Base-by-base conservation (phyloP, 2,329 filamentous ascomycete genomes). In the Phyllosticta paracitricarpa region DNA sequence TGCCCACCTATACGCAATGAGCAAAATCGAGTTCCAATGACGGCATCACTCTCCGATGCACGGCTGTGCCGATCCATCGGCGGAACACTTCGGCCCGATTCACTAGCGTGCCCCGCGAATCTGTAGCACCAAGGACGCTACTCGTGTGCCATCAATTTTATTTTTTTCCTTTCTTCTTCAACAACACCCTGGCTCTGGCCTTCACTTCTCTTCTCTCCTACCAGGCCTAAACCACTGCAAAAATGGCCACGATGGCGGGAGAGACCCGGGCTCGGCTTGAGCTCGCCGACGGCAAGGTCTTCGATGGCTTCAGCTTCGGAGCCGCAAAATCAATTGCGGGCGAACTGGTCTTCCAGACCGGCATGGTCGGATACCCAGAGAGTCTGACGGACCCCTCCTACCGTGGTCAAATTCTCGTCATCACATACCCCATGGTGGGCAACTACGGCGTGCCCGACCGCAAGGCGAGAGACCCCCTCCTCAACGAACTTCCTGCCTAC, bases 361-460 rank as follows among this genome's bases (percentile, higher is more conserved):
- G 94, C 77, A 96, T 97, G 92, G 94, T 97, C 69, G 94, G 94
- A 72, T 99, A 99, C 75, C 92, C 94, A 52, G 94, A 99, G 81
- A 95, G 88, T 56, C 82, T 94, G 69, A 93, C 89, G 64, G 89
- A 94, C 72, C 89, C 89, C 67, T 93, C 89, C 57, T 93, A 94
- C 77, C 87, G 89, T 57, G 89, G 89, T 64, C 93, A 99, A 79
- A 96, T 99, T 69, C 83, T 99, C 68, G 92, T 97, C 76, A 86
- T 97, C 71, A 99, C 93, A 59, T 97, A 96, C 75, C 94, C 93
- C 63, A 82, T 97, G 51, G 89, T 96, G 63, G 93, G 93, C 75
- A 99, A 97, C 81, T 99, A 99, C 78, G 93, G 93, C 74, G 94
- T 97, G 28, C 94, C 94, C 59, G 90, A 90, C 56, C 84, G 92